A percentile compares a stretch with the other conserved stretches of the same genome.
phyloP scores from a whole-genome alignment of 768 basidiomycete genomes.

The Amanita muscaria region DNA sequence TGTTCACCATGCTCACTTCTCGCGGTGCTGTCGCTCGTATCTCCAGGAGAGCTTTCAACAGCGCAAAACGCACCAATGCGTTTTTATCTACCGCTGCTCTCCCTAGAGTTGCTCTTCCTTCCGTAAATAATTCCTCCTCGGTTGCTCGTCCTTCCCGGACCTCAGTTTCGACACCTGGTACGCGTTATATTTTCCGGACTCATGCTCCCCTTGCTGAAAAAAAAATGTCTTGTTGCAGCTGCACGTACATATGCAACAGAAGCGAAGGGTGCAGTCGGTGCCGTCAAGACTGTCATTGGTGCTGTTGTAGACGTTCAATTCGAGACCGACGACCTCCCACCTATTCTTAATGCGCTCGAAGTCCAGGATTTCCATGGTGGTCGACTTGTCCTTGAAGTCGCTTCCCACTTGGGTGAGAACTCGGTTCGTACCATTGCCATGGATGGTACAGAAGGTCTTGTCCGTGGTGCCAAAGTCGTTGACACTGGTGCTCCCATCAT shows the following conservation, averaged over 20 bases:
- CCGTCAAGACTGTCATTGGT: conserved; percentile 99
- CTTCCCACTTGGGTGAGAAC: conserved; percentile 98
- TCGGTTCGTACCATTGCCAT: conserved; percentile 99
- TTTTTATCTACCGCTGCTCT: conserved; percentile 72
- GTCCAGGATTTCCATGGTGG: conserved; percentile 91
- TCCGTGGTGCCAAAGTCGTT: conserved; percentile 94
- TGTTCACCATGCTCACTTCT: conserved; percentile 70
- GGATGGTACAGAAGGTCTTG: conserved; percentile 99
- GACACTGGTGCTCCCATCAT: conserved; percentile 96
- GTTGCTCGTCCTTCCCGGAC: conserved; percentile 9
- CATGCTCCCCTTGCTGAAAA: conserved; percentile 15
- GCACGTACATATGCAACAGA: conserved; percentile 91
- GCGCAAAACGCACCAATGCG: conserved; percentile 65
- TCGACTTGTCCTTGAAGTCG: conserved; percentile 98
- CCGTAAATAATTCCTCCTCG: conserved; percentile 33
- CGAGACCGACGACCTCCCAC: conserved; percentile 88
- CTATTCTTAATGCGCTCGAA: conserved; percentile 98
- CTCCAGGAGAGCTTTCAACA: conserved; percentile 75
- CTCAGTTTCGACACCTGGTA: neutral
- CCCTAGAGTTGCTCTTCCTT: conserved; percentile 42
- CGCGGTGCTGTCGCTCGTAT: conserved; percentile 83
- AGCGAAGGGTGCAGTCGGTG: conserved; percentile 61
- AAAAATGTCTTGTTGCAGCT: conserved; percentile 20
- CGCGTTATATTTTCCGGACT: conserved; percentile 10
- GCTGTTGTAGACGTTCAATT: conserved; percentile 99